Conservation (phyloP, 2,329 filamentous ascomycete genomes). For the Dissoconium aciculare region DNA sequence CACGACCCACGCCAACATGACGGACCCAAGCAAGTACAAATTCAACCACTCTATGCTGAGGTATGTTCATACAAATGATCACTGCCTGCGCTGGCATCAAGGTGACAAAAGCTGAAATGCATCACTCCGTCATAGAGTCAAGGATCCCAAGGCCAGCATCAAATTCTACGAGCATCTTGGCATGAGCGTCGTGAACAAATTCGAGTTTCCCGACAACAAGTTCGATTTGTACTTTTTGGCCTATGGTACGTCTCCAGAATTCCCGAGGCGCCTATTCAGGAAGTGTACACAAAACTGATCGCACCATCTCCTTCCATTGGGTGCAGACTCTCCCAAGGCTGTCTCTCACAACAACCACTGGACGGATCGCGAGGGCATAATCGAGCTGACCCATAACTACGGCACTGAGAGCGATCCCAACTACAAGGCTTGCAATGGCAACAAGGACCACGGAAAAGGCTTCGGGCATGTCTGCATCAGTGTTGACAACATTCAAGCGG, state of each 20-base stretch:
- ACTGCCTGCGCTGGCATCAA: too few relatives aligned
- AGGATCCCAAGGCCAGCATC: constrained; percentile 71
- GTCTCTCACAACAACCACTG: constrained; percentile 60
- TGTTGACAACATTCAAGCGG: constrained; percentile 58
- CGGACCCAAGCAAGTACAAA: constrained; percentile 49
- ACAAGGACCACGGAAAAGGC: constrained; percentile 71
- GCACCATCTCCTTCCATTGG: background rate
- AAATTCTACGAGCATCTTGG: constrained; percentile 92
- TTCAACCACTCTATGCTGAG: constrained; percentile 42
- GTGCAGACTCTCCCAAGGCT: constrained; percentile 53
- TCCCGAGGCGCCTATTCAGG: too few relatives aligned
- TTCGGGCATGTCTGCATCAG: constrained; percentile 72
- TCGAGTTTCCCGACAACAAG: constrained; percentile 71
- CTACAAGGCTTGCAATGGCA: constrained; percentile 76
- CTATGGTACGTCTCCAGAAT: constrained; percentile 45
- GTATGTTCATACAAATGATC: too few relatives aligned
- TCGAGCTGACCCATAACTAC: constrained; percentile 75
- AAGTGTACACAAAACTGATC: background rate
- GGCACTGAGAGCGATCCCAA: constrained; percentile 73
- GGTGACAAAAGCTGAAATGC: background rate
- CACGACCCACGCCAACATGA: constrained; percentile 44
- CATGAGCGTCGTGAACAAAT: constrained; percentile 67
- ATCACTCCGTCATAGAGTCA: constrained; percentile 46
- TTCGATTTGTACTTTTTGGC: constrained; percentile 94
- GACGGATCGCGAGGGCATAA: constrained; percentile 58